Evolutionary conservation across 2,329 filamentous ascomycete species (phyloP), one percentile per base, ranked within the genome.

Genomic region (Arthroderma sp.): DNA sequence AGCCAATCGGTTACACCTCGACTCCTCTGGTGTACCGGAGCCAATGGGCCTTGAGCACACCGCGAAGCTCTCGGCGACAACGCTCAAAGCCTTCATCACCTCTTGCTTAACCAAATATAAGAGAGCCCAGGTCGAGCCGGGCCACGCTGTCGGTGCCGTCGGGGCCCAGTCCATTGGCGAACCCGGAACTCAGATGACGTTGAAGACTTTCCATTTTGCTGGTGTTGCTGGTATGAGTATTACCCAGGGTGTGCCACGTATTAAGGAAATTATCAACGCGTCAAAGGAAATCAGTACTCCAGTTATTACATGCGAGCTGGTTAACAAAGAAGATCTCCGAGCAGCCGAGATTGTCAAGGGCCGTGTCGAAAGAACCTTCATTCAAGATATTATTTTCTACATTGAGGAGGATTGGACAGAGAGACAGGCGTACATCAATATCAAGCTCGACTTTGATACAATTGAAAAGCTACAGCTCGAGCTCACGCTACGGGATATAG

Each of bases 211-310:
- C 78, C 91, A 96, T 83, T 98, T 98, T 71, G 91, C 91, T 60
- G 91, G 91, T 83, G 91, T 98, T 51, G 91, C 91, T 37, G 89
- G 89, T 63, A 96, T 98, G 91, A 94, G 86, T 74, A 94, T 98
- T 60, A 98, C 91, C 0, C 86, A 95, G 60, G 91, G 91, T 84
- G 91, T 98, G 5, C 91, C 91, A 1, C 89, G 91, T 80, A 98
- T 98, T 71, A 98, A 98, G 68, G 91, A 98, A 72, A 98, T 98
- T 54, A 98, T 98, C 78, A 98, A 98, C 66, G 91, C 91, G 4
- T 94, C 87, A 6, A 94, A 87, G 62, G 71, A 73, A 41, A 98
- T 98, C 65, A 93, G 84, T 62, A 98, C 91, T 0, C 91, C 91
- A 0, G 83, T 98, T 59, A 94, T 98, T 54, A 80, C 77, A 4